Conservation (phyloP, 331 rosid genomes). For the Cydonia oblonga region DNA sequence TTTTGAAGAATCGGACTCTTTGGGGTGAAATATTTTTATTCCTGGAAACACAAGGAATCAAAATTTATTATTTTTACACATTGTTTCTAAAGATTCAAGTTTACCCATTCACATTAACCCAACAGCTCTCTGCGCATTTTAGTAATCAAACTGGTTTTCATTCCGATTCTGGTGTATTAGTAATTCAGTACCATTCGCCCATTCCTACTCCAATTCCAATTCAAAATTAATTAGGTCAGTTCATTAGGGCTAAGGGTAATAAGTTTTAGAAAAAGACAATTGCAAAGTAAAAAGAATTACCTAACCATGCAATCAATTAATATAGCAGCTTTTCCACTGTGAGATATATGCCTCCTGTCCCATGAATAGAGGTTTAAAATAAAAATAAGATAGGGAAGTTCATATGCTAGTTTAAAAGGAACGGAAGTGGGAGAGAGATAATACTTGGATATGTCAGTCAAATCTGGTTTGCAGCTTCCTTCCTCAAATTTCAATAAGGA, state of each 20-base stretch:
- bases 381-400: neutral
- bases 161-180: neutral
- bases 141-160: neutral
- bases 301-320: constrained; percentile 49
- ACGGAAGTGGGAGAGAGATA: neutral
- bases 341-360: constrained; percentile 57
- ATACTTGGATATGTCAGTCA: constrained; percentile 47
- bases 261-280: neutral
- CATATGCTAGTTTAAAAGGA: too few species aligned
- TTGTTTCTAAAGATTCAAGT: too few species aligned
- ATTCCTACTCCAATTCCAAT: neutral
- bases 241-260: neutral
- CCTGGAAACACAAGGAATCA: too few species aligned
- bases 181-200: neutral
- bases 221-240: neutral
- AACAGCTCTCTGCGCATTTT: too few species aligned
- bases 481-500: constrained; percentile 34
- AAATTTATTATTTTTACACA: too few species aligned
- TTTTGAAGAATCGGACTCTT: too few species aligned
- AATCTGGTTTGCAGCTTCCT: constrained; percentile 35
- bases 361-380: constrained; percentile 14
- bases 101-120: too few species aligned
- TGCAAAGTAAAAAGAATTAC: constrained; percentile 27
- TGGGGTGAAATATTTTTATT: too few species aligned
- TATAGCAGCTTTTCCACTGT: constrained; percentile 35